Evolutionary conservation across 306 rosid genomes (phyloP), one percentile per base, ranked within the genome.

Genomic region (Malus asiatica): DNA sequence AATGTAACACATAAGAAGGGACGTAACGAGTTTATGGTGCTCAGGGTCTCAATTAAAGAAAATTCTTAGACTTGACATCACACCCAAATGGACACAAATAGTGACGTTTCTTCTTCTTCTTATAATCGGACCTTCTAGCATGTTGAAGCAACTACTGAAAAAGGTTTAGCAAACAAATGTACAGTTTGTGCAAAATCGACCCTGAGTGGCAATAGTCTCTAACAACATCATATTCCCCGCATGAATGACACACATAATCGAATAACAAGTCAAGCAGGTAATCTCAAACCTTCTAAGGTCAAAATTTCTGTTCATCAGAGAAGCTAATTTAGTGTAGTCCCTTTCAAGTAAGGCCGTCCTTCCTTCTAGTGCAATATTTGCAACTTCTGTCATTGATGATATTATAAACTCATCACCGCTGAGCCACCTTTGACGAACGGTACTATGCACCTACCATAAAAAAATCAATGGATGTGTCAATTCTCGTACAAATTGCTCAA

Each of bases 401-500:
- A 88, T 86, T 40, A 95, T 87, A 78, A 95, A 78, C 85, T 89
- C 84, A 4, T 95, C 98, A 0, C 98, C 96, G 69, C 81, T 76
- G 15, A 90, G 97, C 98, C 98, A 95, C 80, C 97, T 88, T 78
- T 90, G 89, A 13, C 96, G 82, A 48, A 92, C 97, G 25, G 92
- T 85, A 66, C 92, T 88, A 75, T 92, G 98, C 67, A 95, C 96
- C 98, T 95, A 84, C 83, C 62, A 29, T 20, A 8, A 57, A 29
- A 29, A 64, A 18, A 2, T 20, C 5, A 25, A 63, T 18, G 3
- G 33, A 65, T 55, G 44, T 16, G 3, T 53, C 57, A 29, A 59
- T 52, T 42, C 22, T 11, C 3, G 20, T 22, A 27, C 68, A 55
- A 12, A 19, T 76, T 73, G 76, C 33, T 19, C 61, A 16, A 46